Base-by-base conservation (phyloP, 306 rosid genomes). In the Lathyrus aphaca region DNA sequence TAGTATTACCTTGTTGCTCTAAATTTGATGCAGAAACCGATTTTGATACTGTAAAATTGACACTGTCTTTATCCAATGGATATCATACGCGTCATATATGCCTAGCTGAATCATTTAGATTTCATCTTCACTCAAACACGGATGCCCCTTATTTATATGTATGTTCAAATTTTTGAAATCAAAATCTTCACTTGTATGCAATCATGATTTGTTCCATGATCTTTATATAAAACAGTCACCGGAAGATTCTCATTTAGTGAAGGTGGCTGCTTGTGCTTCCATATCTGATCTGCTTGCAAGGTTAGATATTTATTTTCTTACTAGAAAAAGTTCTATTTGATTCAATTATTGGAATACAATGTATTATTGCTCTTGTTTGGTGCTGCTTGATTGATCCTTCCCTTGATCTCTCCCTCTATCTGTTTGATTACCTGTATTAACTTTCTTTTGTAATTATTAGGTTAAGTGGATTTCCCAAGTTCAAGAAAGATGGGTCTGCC, bases 251-350 rank as follows among this genome's bases (percentile, higher is more conserved):
- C 80, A 79, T 69, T 56, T 85, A 82, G 76, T 94, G 82, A 91
- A 64, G 88, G 84, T 87, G 68, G 89, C 91, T 62, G 79, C 95
- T n/a, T 87, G 91, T 64, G 84, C 89, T 76, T 81, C 99, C 4
- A 66, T 89, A 38, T 83, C 91, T 55, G 99, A 88, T 87, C 68
- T 91, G 23, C 74, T 94, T 59, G 59, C 74, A 69, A 94, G 99
- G 99, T 94, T 80, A 18, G 87, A 50, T 76, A 53, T 27, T 53
- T 80, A 15, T 61, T 64, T 62, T 57, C 55, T 43, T 57, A 69
- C 68, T 49, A 32, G 53, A 32, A 66, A 44, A 16, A 29, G 44
- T 32, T 56, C 4, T 64, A 6, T 35, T 64, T 54, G 29, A 39
- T 49, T 30, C 45, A 21, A 17, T 60, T 35, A 53, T 73, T 51